A percentile compares a stretch with the other conserved stretches of the same genome.
Evolutionary conservation across 805 yeast genomes (phyloP).

Genomic region (Brettanomyces sp.): DNA sequence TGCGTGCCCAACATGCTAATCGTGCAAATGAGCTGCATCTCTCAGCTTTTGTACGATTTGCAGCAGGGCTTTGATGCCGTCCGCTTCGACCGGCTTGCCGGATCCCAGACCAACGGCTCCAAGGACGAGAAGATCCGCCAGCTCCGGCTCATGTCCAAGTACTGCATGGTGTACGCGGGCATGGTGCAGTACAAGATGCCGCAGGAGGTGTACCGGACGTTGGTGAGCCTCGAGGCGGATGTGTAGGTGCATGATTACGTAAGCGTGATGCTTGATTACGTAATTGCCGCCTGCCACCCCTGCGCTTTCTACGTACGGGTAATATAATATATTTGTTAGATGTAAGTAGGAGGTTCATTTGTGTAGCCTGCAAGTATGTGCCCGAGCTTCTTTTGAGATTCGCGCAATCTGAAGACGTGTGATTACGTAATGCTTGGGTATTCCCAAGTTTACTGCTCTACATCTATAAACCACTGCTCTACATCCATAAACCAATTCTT

Average conservation of each 20-base stretch:
- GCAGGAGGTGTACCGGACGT: slow-evolving; percentile 63
- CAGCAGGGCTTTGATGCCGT: slow-evolving; percentile 25
- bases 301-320: neutral
- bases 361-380: too few species aligned
- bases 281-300: neutral
- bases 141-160: slow-evolving; percentile 59
- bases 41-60: slow-evolving; percentile 42
- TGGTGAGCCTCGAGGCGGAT: slow-evolving; percentile 50
- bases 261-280: neutral
- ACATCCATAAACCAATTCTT: too few species aligned
- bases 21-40: slow-evolving; percentile 71
- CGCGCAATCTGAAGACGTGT: neutral
- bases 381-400: too few species aligned
- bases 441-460: neutral
- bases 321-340: neutral
- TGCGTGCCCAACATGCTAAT: slow-evolving; percentile 74
- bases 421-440: neutral
- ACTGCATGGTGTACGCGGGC: slow-evolving; percentile 92
- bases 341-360: neutral
- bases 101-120: slow-evolving; percentile 22
- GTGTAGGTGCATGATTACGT: slow-evolving; percentile 8
- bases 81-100: slow-evolving; percentile 5
- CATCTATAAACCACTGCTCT: too few species aligned
- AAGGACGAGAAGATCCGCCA: slow-evolving; percentile 46
- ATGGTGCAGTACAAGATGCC: slow-evolving; percentile 93